phyloP scores from a whole-genome alignment of 176 grass and related monocot species.

The maize (Zea mays) region Zm-B73-REFERENCE-NAM-5.0 NC_050104.1:25865501-25866000 shows the following conservation, averaged over 20 bases:
- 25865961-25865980: conserved; percentile 35
- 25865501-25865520: conserved; percentile 1
- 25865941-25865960: conserved; percentile 88
- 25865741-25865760: neutral
- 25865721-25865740: no score
- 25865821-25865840: conserved; percentile 75
- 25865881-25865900: conserved; percentile 28
- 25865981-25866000: neutral
- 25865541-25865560: conserved; percentile 16
- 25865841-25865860: conserved; percentile 81
- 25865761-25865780: no score
- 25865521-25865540: neutral
- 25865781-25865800: conserved; percentile 10
- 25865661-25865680: neutral
- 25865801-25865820: conserved; percentile 90
- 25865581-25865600: neutral
- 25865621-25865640: neutral
- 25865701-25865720: neutral
- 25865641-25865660: neutral
- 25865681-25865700: neutral
- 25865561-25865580: neutral
- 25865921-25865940: conserved; percentile 68
- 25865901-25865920: conserved; percentile 40
- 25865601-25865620: conserved; percentile 5
- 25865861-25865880: conserved; percentile 50